phyloP scores from a whole-genome alignment of 768 basidiomycete species.

The Boletellus ananiceps region DNA sequence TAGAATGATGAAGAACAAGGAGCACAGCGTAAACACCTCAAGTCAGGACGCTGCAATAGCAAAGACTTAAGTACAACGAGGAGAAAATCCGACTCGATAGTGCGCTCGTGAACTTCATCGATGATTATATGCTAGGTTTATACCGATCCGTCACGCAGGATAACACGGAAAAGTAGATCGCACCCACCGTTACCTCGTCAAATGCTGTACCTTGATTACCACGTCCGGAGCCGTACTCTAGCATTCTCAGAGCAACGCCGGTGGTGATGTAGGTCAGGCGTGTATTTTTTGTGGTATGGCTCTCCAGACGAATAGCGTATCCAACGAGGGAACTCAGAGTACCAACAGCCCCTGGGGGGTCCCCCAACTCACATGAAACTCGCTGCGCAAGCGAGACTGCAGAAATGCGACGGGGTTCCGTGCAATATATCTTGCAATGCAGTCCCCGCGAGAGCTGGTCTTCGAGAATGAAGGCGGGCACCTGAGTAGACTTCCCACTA shows the following conservation, averaged over 20 bases:
- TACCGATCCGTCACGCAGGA: background rate
- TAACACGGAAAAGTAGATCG: conserved; percentile 2
- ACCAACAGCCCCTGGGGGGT: conserved; percentile 73
- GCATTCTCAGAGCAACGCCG: conserved; percentile 93
- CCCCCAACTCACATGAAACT: conserved; percentile 91
- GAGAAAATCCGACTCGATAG: conserved; percentile 96
- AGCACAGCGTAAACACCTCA: conserved; percentile 57
- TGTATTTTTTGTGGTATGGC: conserved; percentile 74
- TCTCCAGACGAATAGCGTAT: conserved; percentile 92
- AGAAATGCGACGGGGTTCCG: conserved; percentile 93
- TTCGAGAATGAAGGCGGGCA: conserved; percentile 91
- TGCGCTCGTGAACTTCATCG: conserved; percentile 97
- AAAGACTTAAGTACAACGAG: conserved; percentile 89
- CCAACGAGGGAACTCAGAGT: conserved; percentile 79
- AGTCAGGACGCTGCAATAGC: conserved; percentile 65
- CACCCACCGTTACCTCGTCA: conserved; percentile 86
- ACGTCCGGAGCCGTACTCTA: conserved; percentile 77
- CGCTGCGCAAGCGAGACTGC: conserved; percentile 92
- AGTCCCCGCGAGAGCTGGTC: conserved; percentile 76
- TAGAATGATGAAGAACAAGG: conserved; percentile 1
- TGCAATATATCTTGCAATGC: conserved; percentile 88
- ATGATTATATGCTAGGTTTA: conserved; percentile 79
- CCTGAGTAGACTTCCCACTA: conserved; percentile 96
- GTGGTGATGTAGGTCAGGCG: conserved; percentile 83
- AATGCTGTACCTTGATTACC: conserved; percentile 75